phyloP scores from a whole-genome alignment of 148 eudicot species.

The Hydrangea macrophylla region DNA sequence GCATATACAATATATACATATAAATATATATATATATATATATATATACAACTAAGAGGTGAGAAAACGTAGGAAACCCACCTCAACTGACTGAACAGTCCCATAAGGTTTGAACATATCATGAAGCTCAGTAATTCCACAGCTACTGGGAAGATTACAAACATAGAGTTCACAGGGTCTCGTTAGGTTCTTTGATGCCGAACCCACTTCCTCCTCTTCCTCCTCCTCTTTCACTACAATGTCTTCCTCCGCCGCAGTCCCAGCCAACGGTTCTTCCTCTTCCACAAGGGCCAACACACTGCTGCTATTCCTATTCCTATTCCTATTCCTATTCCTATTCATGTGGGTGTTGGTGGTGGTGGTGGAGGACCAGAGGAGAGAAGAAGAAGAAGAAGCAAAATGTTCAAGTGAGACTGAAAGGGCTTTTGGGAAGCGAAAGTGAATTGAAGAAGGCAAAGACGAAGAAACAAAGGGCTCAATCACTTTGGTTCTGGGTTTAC shows the following conservation, averaged over 20 bases:
- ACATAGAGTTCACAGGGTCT: conserved; percentile 14
- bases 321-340: no score
- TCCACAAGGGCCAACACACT: conserved; percentile 12
- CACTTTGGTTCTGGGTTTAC: neutral
- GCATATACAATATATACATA: no score
- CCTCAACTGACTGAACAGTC: conserved; percentile 28
- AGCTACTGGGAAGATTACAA: conserved; percentile 23
- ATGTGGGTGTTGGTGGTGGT: neutral
- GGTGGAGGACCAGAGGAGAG: neutral
- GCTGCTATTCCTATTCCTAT: no score
- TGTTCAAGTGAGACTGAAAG: neutral
- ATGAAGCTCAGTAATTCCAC: conserved; percentile 12
- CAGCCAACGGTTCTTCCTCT: conserved; percentile 8
- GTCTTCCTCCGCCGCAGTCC: neutral
- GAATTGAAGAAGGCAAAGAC: neutral
- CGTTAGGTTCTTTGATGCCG: neutral
- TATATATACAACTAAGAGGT: neutral
- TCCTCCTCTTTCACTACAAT: neutral
- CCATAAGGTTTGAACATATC: conserved; percentile 17
- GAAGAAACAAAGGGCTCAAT: neutral
- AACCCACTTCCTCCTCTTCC: neutral
- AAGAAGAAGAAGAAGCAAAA: conserved; percentile 9
- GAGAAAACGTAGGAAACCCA: neutral
- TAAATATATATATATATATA: neutral
- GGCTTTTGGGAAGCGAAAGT: conserved; percentile 5